These are phyloP conservation scores for Cynara cardunculus DNA, from an alignment of 129 eudicot genomes.

Conservation along the genomic window DNA sequence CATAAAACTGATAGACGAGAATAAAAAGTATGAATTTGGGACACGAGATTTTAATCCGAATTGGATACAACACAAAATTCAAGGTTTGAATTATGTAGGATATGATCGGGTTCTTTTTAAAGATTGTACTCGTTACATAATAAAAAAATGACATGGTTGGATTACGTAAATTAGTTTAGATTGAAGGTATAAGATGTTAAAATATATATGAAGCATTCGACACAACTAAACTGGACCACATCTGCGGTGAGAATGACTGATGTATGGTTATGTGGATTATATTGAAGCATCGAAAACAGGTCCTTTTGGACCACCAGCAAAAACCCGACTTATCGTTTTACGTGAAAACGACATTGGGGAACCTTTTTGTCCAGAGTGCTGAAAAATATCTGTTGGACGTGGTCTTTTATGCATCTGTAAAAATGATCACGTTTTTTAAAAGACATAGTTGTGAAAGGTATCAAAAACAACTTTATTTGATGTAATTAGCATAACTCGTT, in stretches of 20 bases:
- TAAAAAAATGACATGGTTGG: neutral
- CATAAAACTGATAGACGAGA: too few species aligned
- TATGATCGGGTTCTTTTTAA: too few species aligned
- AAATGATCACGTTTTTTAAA: neutral
- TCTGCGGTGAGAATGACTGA: neutral
- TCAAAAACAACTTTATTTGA: neutral
- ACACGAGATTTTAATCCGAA: too few species aligned
- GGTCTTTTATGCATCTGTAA: neutral
- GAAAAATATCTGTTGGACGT: neutral
- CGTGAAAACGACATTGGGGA: neutral
- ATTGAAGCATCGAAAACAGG: neutral
- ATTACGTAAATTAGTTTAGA: neutral
- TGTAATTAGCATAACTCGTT: neutral
- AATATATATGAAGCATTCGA: neutral
- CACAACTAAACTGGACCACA: neutral
- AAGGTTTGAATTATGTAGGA: too few species aligned
- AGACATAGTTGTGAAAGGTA: neutral
- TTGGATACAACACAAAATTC: too few species aligned
- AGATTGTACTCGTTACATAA: neutral
- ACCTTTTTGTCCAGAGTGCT: neutral
- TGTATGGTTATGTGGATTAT: conserved; percentile 10
- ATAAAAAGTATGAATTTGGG: too few species aligned
- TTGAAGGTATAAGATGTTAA: neutral
- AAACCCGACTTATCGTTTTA: neutral
- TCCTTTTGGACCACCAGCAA: neutral